These are phyloP conservation scores for Aspergillus haitiensis DNA, from an alignment of 495 filamentous ascomycete genomes.

Conservation along the genomic window DNA sequence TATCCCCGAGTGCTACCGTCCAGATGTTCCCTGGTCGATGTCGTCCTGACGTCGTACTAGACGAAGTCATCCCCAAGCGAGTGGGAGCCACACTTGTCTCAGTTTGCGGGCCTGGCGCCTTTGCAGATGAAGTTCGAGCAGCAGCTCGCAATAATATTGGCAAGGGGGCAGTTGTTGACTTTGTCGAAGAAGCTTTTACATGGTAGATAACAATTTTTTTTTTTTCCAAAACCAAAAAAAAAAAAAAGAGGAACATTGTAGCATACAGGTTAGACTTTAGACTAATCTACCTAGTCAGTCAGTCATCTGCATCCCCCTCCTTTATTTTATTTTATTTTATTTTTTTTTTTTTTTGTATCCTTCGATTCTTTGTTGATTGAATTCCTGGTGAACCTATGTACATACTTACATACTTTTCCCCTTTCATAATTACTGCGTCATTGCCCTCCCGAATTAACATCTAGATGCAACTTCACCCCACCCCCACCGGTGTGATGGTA, in stretches of 20 bases:
- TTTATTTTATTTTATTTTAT: too few species aligned
- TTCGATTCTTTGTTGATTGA: conserved; percentile 11
- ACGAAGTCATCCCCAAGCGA: conserved; percentile 72
- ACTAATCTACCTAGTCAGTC: too few species aligned
- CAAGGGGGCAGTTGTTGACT: conserved; percentile 71
- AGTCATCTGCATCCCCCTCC: too few species aligned
- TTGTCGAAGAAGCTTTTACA: conserved; percentile 93
- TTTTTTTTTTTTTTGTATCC: conserved; percentile 19
- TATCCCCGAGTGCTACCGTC: conserved; percentile 76
- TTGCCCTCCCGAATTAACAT: not conserved
- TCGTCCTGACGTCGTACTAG: conserved; percentile 59
- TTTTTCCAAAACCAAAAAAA: not conserved
- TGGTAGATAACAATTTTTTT: conserved; percentile 51
- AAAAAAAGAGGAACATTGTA: too few species aligned
- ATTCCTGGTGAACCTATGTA: not conserved
- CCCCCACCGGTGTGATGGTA: too few species aligned
- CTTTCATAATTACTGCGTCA: not conserved
- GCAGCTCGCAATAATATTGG: conserved; percentile 68
- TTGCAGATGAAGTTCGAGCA: conserved; percentile 81
- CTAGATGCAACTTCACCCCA: not conserved
- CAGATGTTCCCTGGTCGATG: conserved; percentile 84
- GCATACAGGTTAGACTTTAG: too few species aligned
- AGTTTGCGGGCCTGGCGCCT: conserved; percentile 85
- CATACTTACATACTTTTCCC: not conserved
- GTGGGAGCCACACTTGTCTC: conserved; percentile 82